Percentiles rank a stretch among this genome's conserved stretches.
These are phyloP conservation scores for Vachellia collinsii DNA, from an alignment of 306 rosid genomes.

Conservation along the genomic window DNA sequence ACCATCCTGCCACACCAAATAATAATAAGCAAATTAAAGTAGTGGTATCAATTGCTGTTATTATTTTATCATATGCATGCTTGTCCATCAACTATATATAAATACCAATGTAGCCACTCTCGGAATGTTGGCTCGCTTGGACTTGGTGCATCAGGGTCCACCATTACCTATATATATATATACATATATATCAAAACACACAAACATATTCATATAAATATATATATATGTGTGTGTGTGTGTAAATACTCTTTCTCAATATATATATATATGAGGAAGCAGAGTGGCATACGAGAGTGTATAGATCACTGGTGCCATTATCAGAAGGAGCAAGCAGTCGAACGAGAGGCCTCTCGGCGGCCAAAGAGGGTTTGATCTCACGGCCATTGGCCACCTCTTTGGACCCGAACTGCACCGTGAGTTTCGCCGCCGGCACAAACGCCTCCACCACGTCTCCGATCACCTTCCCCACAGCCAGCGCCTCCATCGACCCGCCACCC, in stretches of 20 bases:
- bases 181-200: not conserved
- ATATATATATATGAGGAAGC: not conserved
- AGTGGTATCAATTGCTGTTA: too few species aligned
- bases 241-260: too few species aligned
- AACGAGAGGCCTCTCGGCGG: slow-evolving; percentile 19
- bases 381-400: slow-evolving; percentile 27
- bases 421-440: not conserved
- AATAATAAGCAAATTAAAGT: too few species aligned
- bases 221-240: too few species aligned
- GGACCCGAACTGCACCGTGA: not conserved
- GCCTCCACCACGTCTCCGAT: slow-evolving; percentile 30
- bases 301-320: not conserved
- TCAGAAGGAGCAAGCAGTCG: not conserved
- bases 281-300: slow-evolving; percentile 10
- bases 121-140: slow-evolving; percentile 35
- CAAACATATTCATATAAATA: too few species aligned
- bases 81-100: not conserved
- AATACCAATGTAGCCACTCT: slow-evolving; percentile 40
- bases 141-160: slow-evolving; percentile 40
- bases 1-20: slow-evolving; percentile 27
- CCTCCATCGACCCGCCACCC: not conserved
- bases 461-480: slow-evolving; percentile 19
- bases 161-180: slow-evolving; percentile 34
- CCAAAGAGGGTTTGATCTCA: slow-evolving; percentile 30
- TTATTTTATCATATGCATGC: too few species aligned